Base-by-base conservation (phyloP, 495 filamentous ascomycete species). In the Penicillium psychrofluorescens region DNA sequence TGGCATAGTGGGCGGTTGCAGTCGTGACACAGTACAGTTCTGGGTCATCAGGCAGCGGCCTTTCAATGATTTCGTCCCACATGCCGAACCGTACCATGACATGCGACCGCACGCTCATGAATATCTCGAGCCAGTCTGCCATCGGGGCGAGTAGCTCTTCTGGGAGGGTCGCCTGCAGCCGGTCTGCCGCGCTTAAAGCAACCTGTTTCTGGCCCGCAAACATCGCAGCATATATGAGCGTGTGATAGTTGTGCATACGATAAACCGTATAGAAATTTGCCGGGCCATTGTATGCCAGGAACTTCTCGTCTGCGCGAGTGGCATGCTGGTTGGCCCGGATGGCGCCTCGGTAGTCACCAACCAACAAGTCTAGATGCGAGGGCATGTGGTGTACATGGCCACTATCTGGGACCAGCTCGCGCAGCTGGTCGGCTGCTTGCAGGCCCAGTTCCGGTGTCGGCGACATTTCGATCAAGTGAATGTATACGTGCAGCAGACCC, bases 401-500 rank as follows among this genome's bases (percentile, higher is more conserved):
- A 2, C 75, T 65, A 37, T 84, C 78, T 0, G 82, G 81, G 6
- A 81, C 66, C 0, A 84, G 69, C 8, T 67, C 67, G 2, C 80
- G 72, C 4, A 84, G 70, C 15, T 66, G 63, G 48, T 84, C 75
- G 0, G 80, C 79, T 3, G 66, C 66, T 4, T 58, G 55, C 8
- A 84, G 58, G 0, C 76, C 81, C 0, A 50, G 42, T 38, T 83
- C 81, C 0, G 82, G 82, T 10, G 61, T 66, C 0, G 55, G 48
- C 1, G 80, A 84, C 80, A 84, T 84, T 53, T 86, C 81, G 69
- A 83, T 81, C 11, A 80, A 67, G 47, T 86, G 82, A 34, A 84
- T 84, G 50, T 84, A 84, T 5, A 83, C 54, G 50, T 86, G 82
- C 8, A 82, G 61, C 1, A 84, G 49, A 1, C 79, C 82, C 0